Base-by-base conservation (phyloP, 306 rosid species). In the Lupinus albus region DNA sequence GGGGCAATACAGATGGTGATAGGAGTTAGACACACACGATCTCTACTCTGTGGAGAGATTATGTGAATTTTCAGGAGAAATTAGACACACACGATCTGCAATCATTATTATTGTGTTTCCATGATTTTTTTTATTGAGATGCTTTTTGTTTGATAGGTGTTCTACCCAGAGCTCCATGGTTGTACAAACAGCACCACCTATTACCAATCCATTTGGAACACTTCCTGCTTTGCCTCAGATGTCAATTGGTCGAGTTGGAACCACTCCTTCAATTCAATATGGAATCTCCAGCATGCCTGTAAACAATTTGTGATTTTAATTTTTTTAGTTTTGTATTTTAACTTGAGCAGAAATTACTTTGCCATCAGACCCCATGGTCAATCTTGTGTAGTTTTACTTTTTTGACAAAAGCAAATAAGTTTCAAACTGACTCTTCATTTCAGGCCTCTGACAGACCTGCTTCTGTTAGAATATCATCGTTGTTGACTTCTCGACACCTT, bases 251-350 rank as follows among this genome's bases (percentile, higher is more conserved):
- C 84, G 82, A 53, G 89, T 83, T 75, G 99, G 97, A 80, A 79
- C 82, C 14, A 78, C 95, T 75, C 88, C 97, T 55, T 88, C 96
- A n/a, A 77, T 94, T 78, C 99, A 88, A 78, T 94, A 94, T 80
- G 99, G 99, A 76, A 94, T 94, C 73, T 90, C 99, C 50, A 85
- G 96, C 96, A 85, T 90, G 91, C 99, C 99, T 68, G 99, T 94
- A 84, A 48, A 18, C 7, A 18, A 61, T 14, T 58, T 67, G 51
- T 76, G 59, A 58, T 66, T 64, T 70, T 64, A 61, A 14, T 60
- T 35, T 61, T 62, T 46, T 59, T 71, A 42, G 30, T 55, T 64
- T 49, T 57, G 28, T 61, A 14, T 47, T 17, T 72, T 38, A 16
- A 67, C 41, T 45, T 49, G 15, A 63, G 65, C 41, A 38, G 38